Base-by-base conservation (phyloP, 1,139 yeast genomes). In the Magnusiomyces clavatus region DNA sequence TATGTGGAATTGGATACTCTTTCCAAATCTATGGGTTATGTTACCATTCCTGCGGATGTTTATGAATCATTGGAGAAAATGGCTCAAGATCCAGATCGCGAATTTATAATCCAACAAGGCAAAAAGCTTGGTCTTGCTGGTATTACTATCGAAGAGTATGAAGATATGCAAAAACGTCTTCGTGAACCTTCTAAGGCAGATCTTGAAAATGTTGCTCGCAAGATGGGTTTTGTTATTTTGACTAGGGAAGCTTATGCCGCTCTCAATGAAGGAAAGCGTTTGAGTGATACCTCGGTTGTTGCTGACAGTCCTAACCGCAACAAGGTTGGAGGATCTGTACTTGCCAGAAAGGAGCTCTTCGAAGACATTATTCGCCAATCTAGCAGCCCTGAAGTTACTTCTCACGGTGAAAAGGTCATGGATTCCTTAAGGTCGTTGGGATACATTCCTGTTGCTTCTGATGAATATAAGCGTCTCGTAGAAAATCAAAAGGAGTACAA, bases 161-260 rank as follows among this genome's bases (percentile, higher is more conserved):
- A 63, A n/a, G 60, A 57, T 13, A 46, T 54, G 13, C 43, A 44
- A 10, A 47, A 46, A 16, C 48, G 45, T n/a, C 20, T 51, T 20
- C 24, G 45, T 24, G 54, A 54, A 36, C 66, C 66, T 1, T 54
- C 61, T 3, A 59, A 57, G 51, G 58, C 57, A 11, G 77, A 76
- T 43, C 68, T 79, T 29, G 77, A 77, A 57, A 63, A 67, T 11
- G 77, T 74, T 61, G 82, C 81, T 1, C 66, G 72, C 51, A 72
- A 71, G 35, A 72, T 77, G 53, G 73, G 76, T 48, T 61, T 81
- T 55, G 75, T 77, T 6, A 58, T 78, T 14, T 59, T 83, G 17
- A 72, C 83, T 2, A 63, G 66, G 52, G 77, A 73, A 0, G 75
- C 75, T 53, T 80, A 72, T 10, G 49, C 55, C 14, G 60, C 55